phyloP scores from a whole-genome alignment of 2,329 filamentous ascomycete genomes.

The Microdochium trichocladiopsis region DNA sequence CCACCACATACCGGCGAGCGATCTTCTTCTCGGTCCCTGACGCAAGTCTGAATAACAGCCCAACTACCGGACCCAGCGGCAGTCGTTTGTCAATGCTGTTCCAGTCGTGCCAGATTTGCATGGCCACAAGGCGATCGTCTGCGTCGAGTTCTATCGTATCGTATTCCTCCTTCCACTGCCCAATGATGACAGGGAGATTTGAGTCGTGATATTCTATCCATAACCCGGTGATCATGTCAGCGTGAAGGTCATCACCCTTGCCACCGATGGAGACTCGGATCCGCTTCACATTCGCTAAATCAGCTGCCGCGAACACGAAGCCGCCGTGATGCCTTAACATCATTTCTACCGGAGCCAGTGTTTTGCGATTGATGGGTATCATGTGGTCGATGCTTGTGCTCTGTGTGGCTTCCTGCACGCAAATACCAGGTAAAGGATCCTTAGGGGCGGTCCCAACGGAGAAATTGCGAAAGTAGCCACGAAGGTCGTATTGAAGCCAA shows the following conservation, averaged over 20 bases:
- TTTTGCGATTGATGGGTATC: conserved; percentile 4
- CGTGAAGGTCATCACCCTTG: neutral
- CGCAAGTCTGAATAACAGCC: conserved; percentile 6
- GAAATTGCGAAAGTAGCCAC: conserved; percentile 6
- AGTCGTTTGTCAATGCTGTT: conserved; percentile 5
- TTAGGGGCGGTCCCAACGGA: neutral
- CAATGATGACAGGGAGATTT: conserved; percentile 7
- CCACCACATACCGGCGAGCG: conserved; percentile 2
- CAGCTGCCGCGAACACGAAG: conserved; percentile 8
- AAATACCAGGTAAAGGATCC: neutral
- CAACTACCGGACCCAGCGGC: conserved; percentile 8
- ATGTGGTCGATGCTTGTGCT: neutral
- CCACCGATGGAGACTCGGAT: conserved; percentile 9
- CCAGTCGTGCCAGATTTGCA: conserved; percentile 10
- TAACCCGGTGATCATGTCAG: conserved; percentile 9
- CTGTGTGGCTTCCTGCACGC: neutral
- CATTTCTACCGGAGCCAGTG: conserved; percentile 5
- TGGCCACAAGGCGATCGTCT: conserved; percentile 8
- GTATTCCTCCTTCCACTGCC: conserved; percentile 11
- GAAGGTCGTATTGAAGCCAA: conserved; percentile 1
- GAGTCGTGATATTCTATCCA: conserved; percentile 11
- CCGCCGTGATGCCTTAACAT: conserved; percentile 6
- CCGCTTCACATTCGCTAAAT: conserved; percentile 5
- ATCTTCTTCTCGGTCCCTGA: conserved; percentile 6
- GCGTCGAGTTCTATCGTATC: conserved; percentile 4